Conservation (phyloP, 2,329 filamentous ascomycete genomes). For the Stagonosporopsis vannaccii region DNA sequence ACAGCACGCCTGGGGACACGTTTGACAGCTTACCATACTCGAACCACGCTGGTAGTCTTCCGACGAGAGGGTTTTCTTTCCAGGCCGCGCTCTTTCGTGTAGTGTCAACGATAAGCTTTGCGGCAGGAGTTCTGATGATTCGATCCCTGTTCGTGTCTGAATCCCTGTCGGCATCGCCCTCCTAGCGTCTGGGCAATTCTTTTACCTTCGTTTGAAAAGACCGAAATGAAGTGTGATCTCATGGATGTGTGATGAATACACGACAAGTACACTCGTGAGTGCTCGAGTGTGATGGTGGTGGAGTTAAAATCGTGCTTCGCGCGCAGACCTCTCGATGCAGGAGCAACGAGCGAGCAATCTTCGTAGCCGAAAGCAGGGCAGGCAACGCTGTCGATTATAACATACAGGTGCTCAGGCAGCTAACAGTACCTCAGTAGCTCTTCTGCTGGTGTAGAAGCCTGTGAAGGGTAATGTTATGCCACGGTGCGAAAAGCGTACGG, state of each 20-base stretch:
- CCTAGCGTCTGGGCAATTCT: background rate
- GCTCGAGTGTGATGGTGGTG: background rate
- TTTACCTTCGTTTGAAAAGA: constrained; percentile 2
- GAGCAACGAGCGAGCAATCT: background rate
- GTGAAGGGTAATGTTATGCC: no score
- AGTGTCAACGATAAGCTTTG: constrained; percentile 1
- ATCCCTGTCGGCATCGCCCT: background rate
- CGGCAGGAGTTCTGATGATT: background rate
- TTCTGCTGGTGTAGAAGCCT: background rate
- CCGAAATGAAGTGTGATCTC: background rate
- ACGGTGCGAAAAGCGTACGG: no score
- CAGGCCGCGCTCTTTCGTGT: background rate
- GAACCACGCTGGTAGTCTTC: constrained; percentile 21
- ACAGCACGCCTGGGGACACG: constrained; percentile 1
- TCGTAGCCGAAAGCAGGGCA: background rate
- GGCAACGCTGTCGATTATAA: background rate
- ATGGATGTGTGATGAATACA: background rate
- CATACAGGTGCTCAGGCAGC: background rate
- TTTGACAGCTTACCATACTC: constrained; percentile 3
- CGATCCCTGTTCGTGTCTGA: background rate
- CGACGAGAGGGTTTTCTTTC: no score
- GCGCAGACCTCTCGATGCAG: background rate
- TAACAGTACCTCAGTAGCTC: background rate
- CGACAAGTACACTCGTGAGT: background rate
- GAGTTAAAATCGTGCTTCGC: background rate